These are phyloP conservation scores for Parastagonospora nodorum DNA, from an alignment of 2,329 filamentous ascomycete species.

Conservation along the genomic window DNA sequence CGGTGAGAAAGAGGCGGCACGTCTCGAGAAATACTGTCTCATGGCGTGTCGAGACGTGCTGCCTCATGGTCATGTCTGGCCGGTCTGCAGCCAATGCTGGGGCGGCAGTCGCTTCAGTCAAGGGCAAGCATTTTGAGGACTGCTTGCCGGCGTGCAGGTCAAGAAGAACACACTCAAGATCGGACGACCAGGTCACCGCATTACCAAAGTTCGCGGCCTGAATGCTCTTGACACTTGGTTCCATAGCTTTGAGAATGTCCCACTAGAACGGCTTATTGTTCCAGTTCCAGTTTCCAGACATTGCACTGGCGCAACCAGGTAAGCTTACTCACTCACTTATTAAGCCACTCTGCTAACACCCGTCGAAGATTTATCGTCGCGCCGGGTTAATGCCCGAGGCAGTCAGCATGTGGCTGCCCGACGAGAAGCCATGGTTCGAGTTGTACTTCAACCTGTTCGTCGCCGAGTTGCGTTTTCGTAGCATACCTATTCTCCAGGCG, in stretches of 20 bases:
- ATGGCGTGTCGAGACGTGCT: conserved; percentile 38
- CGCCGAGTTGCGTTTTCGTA: conserved; percentile 9
- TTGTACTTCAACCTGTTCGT: conserved; percentile 23
- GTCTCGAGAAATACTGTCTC: conserved; percentile 36
- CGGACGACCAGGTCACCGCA: no score
- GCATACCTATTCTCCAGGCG: conserved; percentile 9
- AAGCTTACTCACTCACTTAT: no score
- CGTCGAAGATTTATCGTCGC: conserved; percentile 17
- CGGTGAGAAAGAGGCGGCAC: conserved; percentile 31
- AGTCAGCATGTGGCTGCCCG: conserved; percentile 16
- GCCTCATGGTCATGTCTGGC: conserved; percentile 25
- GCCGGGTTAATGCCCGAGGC: conserved; percentile 21
- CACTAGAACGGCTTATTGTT: no score
- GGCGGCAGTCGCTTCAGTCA: conserved; percentile 12
- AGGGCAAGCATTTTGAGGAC: conserved; percentile 38
- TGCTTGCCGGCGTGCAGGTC: no score
- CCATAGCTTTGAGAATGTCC: no score
- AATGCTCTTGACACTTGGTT: no score
- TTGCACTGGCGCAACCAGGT: conserved; percentile 23
- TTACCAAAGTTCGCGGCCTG: no score
- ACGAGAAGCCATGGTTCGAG: conserved; percentile 25
- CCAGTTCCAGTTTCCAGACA: no score
- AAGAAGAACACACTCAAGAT: no score
- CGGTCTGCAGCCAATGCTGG: conserved; percentile 11
- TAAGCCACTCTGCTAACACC: no score